These are phyloP conservation scores for Aspergillus cavernicola DNA, from an alignment of 495 filamentous ascomycete genomes.

Conservation along the genomic window DNA sequence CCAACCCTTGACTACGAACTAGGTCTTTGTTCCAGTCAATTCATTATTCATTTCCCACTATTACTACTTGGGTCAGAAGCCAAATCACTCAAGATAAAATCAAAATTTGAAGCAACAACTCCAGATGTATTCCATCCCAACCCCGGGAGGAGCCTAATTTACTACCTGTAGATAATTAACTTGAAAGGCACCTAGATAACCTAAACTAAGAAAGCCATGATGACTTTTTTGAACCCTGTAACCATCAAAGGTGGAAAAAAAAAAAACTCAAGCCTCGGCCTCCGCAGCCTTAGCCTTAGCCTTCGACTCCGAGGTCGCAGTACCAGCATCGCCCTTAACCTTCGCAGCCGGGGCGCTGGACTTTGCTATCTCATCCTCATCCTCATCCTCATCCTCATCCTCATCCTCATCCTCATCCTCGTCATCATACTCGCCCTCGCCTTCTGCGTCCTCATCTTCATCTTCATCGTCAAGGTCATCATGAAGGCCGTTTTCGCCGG, in stretches of 20 bases:
- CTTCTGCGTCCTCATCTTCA: constrained; percentile 33
- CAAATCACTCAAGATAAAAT: too few species aligned
- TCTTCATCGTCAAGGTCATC: constrained; percentile 29
- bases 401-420: too few species aligned
- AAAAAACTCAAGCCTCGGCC: neutral
- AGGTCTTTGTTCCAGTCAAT: too few species aligned
- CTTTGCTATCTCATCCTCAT: constrained; percentile 30
- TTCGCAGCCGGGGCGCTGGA: constrained; percentile 41
- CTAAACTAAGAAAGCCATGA: neutral
- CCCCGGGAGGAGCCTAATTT: too few species aligned
- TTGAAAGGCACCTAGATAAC: neutral
- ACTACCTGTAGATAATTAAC: too few species aligned
- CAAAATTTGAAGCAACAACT: too few species aligned
- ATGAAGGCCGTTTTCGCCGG: constrained; percentile 25
- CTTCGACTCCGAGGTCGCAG: neutral
- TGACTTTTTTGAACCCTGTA: neutral
- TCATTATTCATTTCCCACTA: too few species aligned
- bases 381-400: constrained; percentile 24
- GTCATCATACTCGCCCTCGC: constrained; percentile 20
- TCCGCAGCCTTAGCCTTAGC: too few species aligned
- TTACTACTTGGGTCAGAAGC: neutral
- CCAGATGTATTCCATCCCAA: too few species aligned
- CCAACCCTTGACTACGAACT: too few species aligned
- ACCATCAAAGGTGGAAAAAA: neutral
- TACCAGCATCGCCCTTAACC: constrained; percentile 21